These are phyloP conservation scores for Nicotiana knightiana DNA, from an alignment of 257 asterid genomes.

Conservation along the genomic window DNA sequence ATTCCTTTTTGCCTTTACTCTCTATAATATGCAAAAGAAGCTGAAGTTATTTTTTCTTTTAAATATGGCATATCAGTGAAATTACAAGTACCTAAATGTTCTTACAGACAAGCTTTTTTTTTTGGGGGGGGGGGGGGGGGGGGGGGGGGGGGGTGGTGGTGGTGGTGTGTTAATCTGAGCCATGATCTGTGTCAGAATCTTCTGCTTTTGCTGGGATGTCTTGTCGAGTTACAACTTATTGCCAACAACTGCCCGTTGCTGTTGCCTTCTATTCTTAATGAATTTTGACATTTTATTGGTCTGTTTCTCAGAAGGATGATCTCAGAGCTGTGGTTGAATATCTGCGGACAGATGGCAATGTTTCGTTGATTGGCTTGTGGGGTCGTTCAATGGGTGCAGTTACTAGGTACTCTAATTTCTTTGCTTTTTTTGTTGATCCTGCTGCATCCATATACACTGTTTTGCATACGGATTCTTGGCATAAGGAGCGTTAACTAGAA, in stretches of 20 bases:
- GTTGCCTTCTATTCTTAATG: background rate
- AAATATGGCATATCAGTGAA: background rate
- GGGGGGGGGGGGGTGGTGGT: no score
- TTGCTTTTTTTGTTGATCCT: conserved; percentile 9
- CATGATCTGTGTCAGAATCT: background rate
- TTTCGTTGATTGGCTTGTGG: conserved; percentile 87
- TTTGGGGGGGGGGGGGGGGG: no score
- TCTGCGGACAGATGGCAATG: conserved; percentile 73
- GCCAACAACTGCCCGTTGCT: background rate
- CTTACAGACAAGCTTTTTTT: background rate
- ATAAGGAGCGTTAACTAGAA: background rate
- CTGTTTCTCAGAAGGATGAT: conserved; percentile 71
- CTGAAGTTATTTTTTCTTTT: background rate
- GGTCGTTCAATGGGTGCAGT: conserved; percentile 99
- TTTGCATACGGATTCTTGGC: conserved; percentile 3
- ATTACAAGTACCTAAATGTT: background rate
- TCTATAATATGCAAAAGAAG: background rate
- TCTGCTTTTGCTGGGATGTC: background rate
- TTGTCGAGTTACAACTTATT: background rate
- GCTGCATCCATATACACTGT: background rate
- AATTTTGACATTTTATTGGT: conserved; percentile 11
- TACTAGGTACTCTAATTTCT: conserved; percentile 48
- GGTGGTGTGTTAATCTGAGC: background rate
- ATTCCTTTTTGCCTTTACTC: background rate
- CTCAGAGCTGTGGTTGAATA: conserved; percentile 77